Percentiles rank a stretch among this genome's conserved stretches.
These are phyloP conservation scores for Sporothrix luriei DNA, from an alignment of 2,329 filamentous ascomycete species.

Conservation along the genomic window DNA sequence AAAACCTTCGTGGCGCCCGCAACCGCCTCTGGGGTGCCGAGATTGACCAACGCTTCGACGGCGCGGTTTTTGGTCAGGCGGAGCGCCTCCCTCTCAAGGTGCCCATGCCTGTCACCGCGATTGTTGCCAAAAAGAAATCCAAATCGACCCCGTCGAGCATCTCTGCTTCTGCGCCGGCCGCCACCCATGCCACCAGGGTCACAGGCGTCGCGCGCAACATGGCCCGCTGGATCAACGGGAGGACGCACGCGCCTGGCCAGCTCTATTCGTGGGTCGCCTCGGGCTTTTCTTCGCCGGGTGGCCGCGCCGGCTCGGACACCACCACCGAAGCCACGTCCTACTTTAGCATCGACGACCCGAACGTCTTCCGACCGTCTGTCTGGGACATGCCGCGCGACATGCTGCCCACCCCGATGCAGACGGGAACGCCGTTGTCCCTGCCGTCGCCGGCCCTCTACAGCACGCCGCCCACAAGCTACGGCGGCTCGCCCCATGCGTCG, in stretches of 20 bases:
- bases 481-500: neutral
- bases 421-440: neutral
- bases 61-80: neutral
- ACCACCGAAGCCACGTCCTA: neutral
- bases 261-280: neutral
- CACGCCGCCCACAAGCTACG: neutral
- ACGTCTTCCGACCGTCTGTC: neutral
- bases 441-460: neutral
- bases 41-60: neutral
- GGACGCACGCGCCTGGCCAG: neutral
- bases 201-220: neutral
- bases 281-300: neutral
- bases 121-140: neutral
- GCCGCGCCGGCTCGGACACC: neutral
- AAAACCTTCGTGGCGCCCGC: neutral
- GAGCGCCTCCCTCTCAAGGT: neutral
- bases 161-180: neutral
- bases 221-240: neutral
- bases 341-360: slow-evolving; percentile 4
- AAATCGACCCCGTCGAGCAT: neutral
- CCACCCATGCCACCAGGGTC: neutral
- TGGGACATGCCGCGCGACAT: too few species aligned
- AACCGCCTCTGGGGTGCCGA: neutral
- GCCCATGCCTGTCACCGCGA: neutral
- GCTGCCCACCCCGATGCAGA: neutral